Percentiles rank a stretch among this genome's conserved stretches.
Evolutionary conservation across 1,139 yeast genomes (phyloP).

Genomic region (Blastobotrys persicus): DNA sequence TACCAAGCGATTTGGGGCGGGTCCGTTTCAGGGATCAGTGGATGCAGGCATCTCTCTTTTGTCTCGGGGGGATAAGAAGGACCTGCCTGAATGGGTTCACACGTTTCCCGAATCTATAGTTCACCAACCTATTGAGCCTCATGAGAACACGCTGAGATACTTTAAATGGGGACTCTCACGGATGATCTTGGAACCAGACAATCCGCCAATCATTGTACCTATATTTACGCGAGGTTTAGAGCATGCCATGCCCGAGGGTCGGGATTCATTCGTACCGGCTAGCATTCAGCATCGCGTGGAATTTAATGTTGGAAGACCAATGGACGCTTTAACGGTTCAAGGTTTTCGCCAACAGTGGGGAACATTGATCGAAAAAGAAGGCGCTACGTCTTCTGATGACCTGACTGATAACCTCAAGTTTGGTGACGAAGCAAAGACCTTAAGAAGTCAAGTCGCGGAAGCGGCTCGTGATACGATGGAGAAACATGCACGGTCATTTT

Average conservation of each 20-base stretch:
- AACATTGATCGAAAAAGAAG: slow-evolving; percentile 48
- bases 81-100: slow-evolving; percentile 64
- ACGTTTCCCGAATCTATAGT: slow-evolving; percentile 96
- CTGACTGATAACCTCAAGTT: slow-evolving; percentile 57
- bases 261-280: slow-evolving; percentile 32
- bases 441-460: slow-evolving; percentile 66
- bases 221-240: slow-evolving; percentile 86
- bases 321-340: slow-evolving; percentile 61
- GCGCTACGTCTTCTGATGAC: slow-evolving; percentile 38
- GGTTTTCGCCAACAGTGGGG: slow-evolving; percentile 68
- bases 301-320: slow-evolving; percentile 68
- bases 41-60: slow-evolving; percentile 88
- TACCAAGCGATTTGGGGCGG: slow-evolving; percentile 83
- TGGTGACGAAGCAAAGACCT: slow-evolving; percentile 59
- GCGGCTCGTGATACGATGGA: slow-evolving; percentile 10
- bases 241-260: slow-evolving; percentile 73
- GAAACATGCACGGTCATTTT: slow-evolving; percentile 4
- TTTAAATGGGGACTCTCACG: slow-evolving; percentile 96
- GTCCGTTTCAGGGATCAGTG: slow-evolving; percentile 87
- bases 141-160: slow-evolving; percentile 80
- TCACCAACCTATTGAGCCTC: slow-evolving; percentile 77
- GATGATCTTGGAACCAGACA: slow-evolving; percentile 73
- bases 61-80: slow-evolving; percentile 36
- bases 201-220: slow-evolving; percentile 87
- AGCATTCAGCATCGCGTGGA: slow-evolving; percentile 64